A percentile compares a stretch with the other conserved stretches of the same genome.
phyloP scores from a whole-genome alignment of 139 green algal species.

The Eudorina sp. region DNA sequence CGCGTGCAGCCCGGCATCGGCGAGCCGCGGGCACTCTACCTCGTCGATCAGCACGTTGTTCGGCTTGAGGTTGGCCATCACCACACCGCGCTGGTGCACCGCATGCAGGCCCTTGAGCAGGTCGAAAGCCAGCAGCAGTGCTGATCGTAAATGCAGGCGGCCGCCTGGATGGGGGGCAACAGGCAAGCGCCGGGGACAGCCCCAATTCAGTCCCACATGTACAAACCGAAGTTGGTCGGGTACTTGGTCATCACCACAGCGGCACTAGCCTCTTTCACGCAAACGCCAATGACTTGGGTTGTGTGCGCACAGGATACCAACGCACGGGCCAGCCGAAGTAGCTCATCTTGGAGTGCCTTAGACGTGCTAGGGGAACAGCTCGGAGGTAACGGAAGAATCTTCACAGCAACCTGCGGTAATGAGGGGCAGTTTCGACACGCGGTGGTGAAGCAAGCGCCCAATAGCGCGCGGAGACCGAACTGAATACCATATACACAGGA shows the following conservation, averaged over 20 bases:
- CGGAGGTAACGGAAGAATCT: neutral
- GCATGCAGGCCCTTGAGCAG: slow-evolving; percentile 12
- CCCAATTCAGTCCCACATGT: neutral
- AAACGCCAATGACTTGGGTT: neutral
- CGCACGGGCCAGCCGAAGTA: neutral
- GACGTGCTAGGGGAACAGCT: neutral
- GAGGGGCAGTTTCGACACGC: too few species aligned
- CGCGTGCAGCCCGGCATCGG: neutral
- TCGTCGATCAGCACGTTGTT: slow-evolving; percentile 35
- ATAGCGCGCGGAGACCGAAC: too few species aligned
- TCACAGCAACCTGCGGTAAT: slow-evolving; percentile 14
- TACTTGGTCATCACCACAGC: slow-evolving; percentile 8
- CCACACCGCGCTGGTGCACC: neutral
- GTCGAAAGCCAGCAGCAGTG: neutral
- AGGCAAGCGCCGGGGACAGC: neutral
- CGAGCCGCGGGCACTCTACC: neutral
- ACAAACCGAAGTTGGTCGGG: neutral
- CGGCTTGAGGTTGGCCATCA: slow-evolving; percentile 39
- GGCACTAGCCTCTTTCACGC: neutral
- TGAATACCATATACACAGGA: too few species aligned
- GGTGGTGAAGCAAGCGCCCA: too few species aligned
- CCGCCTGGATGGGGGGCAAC: neutral
- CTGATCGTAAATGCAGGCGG: neutral
- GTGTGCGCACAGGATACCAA: neutral
- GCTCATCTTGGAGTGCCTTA: neutral